Conservation (phyloP, 164 flowering plant genomes). For the Stephania japonica region DNA sequence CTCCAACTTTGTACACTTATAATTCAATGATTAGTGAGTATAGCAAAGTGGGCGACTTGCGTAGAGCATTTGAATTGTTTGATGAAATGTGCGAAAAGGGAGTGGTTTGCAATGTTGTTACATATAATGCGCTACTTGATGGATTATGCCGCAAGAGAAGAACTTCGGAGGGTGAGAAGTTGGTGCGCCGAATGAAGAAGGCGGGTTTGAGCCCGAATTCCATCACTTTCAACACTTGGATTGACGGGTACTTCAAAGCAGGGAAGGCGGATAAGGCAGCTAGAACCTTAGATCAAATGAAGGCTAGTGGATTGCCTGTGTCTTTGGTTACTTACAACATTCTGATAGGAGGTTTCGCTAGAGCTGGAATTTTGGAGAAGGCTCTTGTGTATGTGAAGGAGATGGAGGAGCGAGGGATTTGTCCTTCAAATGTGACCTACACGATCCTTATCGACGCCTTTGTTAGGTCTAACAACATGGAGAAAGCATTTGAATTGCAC, state of each 20-base stretch:
- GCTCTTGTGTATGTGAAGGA: conserved; percentile 41
- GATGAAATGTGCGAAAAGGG: conserved; percentile 63
- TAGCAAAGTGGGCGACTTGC: conserved; percentile 39
- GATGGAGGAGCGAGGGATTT: conserved; percentile 62
- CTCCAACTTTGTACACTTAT: conserved; percentile 53
- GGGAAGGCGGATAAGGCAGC: conserved; percentile 46
- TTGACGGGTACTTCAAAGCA: conserved; percentile 49
- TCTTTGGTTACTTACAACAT: conserved; percentile 55
- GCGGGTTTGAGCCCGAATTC: conserved; percentile 41
- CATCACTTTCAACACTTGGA: conserved; percentile 50
- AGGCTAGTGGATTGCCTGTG: conserved; percentile 41
- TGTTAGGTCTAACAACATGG: conserved; percentile 43
- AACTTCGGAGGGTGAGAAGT: conserved; percentile 38
- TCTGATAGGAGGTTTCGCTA: conserved; percentile 47
- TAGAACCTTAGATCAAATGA: conserved; percentile 35
- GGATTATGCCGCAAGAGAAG: conserved; percentile 44
- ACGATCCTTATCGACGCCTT: conserved; percentile 54
- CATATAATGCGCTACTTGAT: conserved; percentile 49
- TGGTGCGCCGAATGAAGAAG: conserved; percentile 36
- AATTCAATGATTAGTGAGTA: conserved; percentile 42
- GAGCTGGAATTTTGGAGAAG: conserved; percentile 27
- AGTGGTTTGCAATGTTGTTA: conserved; percentile 50
- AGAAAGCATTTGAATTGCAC: conserved; percentile 43
- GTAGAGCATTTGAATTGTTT: conserved; percentile 41
- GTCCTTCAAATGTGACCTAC: conserved; percentile 57